Percentiles rank a stretch among this genome's conserved stretches.
phyloP scores from a whole-genome alignment of 192 early-diverging fungal species.

The Helicostylum pulchrum region DNA sequence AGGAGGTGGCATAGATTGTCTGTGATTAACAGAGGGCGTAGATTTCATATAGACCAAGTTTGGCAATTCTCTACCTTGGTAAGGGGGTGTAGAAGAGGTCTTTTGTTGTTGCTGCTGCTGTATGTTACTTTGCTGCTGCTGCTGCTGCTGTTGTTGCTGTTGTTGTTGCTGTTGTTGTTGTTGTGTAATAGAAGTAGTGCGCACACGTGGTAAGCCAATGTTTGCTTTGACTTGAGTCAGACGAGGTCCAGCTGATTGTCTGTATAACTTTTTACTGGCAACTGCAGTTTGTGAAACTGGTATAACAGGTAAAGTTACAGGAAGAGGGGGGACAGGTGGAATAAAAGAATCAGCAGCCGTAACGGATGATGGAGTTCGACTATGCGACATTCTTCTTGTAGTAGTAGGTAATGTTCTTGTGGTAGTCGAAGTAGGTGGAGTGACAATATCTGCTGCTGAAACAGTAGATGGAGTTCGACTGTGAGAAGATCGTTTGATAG shows the following conservation, averaged over 20 bases:
- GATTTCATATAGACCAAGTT: not conserved
- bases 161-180: not conserved
- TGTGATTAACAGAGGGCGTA: not conserved
- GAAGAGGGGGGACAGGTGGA: not conserved
- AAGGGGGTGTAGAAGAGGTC: not conserved
- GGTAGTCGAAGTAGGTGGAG: not conserved
- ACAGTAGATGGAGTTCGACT: not conserved
- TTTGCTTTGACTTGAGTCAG: conserved; percentile 12
- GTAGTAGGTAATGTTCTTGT: too few species aligned
- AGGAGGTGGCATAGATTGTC: not conserved
- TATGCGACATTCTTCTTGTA: not conserved
- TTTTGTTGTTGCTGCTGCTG: not conserved
- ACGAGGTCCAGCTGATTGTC: conserved; percentile 10
- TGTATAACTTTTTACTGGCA: not conserved
- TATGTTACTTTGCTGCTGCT: not conserved
- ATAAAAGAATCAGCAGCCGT: not conserved
- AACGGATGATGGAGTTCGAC: not conserved
- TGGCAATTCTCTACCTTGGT: not conserved
- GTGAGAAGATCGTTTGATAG: not conserved
- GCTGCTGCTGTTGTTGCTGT: not conserved
- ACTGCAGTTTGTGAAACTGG: not conserved
- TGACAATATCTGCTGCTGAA: not conserved
- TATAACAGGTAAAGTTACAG: not conserved
- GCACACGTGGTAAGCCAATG: conserved; percentile 15
- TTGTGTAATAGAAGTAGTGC: conserved; percentile 14